Conservation (phyloP, 164 flowering plant species). For the Chimonanthus salicifolius region DNA sequence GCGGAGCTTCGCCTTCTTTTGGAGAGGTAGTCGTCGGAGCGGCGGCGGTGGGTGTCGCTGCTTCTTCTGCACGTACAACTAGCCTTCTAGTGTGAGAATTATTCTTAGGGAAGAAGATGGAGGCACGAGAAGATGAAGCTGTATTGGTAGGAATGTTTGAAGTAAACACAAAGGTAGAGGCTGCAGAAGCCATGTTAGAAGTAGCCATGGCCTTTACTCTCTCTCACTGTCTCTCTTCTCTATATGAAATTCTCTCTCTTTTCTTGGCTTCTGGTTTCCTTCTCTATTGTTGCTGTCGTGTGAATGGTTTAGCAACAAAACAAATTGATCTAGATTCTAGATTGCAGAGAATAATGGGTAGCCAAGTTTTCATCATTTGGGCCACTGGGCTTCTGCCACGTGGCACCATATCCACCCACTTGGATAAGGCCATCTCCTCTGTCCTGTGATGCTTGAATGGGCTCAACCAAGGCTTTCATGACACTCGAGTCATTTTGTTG, state of each 20-base stretch:
- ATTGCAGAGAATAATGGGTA: neutral
- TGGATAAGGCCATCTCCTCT: conserved; percentile 41
- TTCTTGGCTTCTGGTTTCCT: neutral
- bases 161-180: conserved; percentile 45
- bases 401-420: conserved; percentile 48
- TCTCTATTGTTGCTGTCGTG: neutral
- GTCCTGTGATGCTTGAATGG: neutral
- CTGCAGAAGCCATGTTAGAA: conserved; percentile 72
- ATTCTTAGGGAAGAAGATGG: conserved; percentile 24
- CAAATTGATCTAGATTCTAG: neutral
- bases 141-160: conserved; percentile 28
- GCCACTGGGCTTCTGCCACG: conserved; percentile 57
- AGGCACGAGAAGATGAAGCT: conserved; percentile 24
- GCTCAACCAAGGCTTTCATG: too few species aligned
- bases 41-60: conserved; percentile 36
- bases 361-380: conserved; percentile 12
- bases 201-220: conserved; percentile 40
- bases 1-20: conserved; percentile 30
- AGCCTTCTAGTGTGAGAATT: conserved; percentile 29
- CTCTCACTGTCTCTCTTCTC: neutral
- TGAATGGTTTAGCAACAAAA: neutral
- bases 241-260: conserved; percentile 2
- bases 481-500: too few species aligned
- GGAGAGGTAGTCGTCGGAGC: conserved; percentile 35
- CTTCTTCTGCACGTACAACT: conserved; percentile 66